phyloP scores from a whole-genome alignment of 192 early-diverging fungal genomes.

The Coemansia sp. region DNA sequence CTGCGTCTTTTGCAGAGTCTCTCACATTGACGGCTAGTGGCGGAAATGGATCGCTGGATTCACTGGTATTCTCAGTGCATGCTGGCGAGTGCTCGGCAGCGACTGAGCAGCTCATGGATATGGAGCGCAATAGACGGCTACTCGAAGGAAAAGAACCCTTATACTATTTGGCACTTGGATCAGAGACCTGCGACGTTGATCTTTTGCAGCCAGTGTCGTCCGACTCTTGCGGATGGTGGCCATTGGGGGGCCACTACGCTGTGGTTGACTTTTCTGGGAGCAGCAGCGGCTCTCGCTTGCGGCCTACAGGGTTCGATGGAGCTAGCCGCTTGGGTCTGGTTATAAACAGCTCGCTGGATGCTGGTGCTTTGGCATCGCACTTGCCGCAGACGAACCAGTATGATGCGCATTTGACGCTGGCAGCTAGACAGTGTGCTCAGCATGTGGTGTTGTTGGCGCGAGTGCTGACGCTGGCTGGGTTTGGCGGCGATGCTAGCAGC shows the following conservation, averaged over 20 bases:
- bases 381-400: slow-evolving; percentile 21
- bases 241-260: slow-evolving; percentile 38
- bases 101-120: slow-evolving; percentile 42
- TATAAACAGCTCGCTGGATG: slow-evolving; percentile 28
- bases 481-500: slow-evolving; percentile 22
- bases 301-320: background rate
- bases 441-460: slow-evolving; percentile 24
- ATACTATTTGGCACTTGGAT: slow-evolving; percentile 32
- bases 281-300: background rate
- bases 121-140: slow-evolving; percentile 18
- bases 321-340: slow-evolving; percentile 12
- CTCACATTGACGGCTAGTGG: slow-evolving; percentile 1
- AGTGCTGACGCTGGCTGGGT: slow-evolving; percentile 20
- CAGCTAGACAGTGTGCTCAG: slow-evolving; percentile 33
- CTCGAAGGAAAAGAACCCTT: background rate
- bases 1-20: background rate
- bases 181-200: slow-evolving; percentile 31
- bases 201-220: slow-evolving; percentile 11
- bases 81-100: slow-evolving; percentile 36
- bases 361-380: slow-evolving; percentile 7
- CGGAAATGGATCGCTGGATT: slow-evolving; percentile 24
- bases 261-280: slow-evolving; percentile 21
- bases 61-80: slow-evolving; percentile 44
- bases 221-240: slow-evolving; percentile 29
- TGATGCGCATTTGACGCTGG: slow-evolving; percentile 31